These are phyloP conservation scores for Ampelomyces quisqualis DNA, from an alignment of 2,329 filamentous ascomycete species.

Conservation along the genomic window DNA sequence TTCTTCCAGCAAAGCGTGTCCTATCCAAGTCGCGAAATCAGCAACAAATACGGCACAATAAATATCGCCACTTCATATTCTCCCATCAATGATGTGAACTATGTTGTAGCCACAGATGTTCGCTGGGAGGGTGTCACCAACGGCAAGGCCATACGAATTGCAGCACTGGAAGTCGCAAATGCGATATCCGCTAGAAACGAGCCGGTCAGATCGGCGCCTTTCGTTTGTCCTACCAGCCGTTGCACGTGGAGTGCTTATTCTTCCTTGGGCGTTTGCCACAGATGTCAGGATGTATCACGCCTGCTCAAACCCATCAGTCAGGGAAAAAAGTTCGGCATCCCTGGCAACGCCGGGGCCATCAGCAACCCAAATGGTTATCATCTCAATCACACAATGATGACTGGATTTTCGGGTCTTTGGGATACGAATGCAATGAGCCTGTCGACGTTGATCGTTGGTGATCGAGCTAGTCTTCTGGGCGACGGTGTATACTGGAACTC, in stretches of 20 bases:
- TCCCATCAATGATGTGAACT: background rate
- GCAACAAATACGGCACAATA: background rate
- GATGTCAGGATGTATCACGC: constrained; percentile 15
- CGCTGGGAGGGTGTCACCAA: background rate
- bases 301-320: constrained; percentile 11
- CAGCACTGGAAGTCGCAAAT: background rate
- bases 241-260: constrained; percentile 20
- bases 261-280: constrained; percentile 19
- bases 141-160: background rate
- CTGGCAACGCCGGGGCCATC: background rate
- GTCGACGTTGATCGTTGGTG: constrained; percentile 3
- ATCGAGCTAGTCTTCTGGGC: background rate
- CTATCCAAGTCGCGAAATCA: constrained; percentile 6
- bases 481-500: constrained; percentile 9
- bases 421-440: background rate
- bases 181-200: constrained; percentile 2
- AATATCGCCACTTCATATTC: background rate
- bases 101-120: background rate
- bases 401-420: constrained; percentile 1
- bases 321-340: constrained; percentile 1
- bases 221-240: constrained; percentile 11
- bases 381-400: constrained; percentile 12
- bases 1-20: constrained; percentile 22
- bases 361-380: constrained; percentile 13
- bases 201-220: constrained; percentile 2